A percentile compares a stretch with the other conserved stretches of the same genome.
Conservation (phyloP, 176 grass and related monocot species). For the Canna indica region DNA sequence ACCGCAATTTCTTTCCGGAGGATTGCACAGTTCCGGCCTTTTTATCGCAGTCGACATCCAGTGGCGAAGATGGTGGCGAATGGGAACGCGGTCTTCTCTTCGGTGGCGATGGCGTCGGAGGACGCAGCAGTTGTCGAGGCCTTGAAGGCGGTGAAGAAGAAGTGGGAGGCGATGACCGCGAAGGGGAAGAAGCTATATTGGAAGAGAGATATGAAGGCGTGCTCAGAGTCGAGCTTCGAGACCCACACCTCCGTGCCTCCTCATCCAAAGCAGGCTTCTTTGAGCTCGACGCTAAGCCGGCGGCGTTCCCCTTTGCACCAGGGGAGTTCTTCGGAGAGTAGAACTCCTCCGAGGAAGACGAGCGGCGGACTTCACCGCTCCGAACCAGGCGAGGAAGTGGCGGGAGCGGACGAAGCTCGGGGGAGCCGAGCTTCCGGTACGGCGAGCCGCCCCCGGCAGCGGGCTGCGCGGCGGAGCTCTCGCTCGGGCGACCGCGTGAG, state of each 20-base stretch:
- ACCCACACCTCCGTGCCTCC: not conserved
- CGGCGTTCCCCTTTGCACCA: not conserved
- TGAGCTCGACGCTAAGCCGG: not conserved
- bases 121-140: slow-evolving; percentile 2
- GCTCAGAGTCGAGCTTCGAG: slow-evolving; percentile 17
- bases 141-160: slow-evolving; percentile 2
- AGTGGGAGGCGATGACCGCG: not conserved
- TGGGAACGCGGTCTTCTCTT: slow-evolving; percentile 11
- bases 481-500: slow-evolving; percentile 9
- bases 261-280: not conserved
- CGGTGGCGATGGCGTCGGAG: slow-evolving; percentile 19
- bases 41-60: not conserved
- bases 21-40: not conserved
- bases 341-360: slow-evolving; percentile 10
- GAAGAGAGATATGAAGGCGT: slow-evolving; percentile 7
- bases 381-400: slow-evolving; percentile 29
- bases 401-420: slow-evolving; percentile 30
- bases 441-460: not conserved
- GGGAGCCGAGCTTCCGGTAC: slow-evolving; percentile 16
- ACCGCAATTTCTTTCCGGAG: not conserved
- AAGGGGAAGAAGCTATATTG: slow-evolving; percentile 7
- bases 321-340: slow-evolving; percentile 2
- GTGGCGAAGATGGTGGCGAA: slow-evolving; percentile 11
- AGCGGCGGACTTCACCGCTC: slow-evolving; percentile 23
- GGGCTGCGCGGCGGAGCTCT: not conserved